These are phyloP conservation scores for Copromyces sp. DNA, from an alignment of 495 filamentous ascomycete genomes.

Conservation along the genomic window DNA sequence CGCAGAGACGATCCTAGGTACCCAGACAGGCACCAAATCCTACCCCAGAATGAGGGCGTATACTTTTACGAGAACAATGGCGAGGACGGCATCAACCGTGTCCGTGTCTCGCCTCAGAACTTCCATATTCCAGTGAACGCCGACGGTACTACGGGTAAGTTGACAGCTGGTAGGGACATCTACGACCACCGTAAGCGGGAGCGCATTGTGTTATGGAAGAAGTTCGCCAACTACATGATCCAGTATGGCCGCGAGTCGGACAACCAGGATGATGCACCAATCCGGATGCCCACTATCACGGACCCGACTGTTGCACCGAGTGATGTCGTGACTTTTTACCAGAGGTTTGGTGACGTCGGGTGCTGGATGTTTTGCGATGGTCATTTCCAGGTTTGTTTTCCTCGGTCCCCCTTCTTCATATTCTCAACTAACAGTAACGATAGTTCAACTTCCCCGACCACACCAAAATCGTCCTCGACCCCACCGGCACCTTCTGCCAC, in stretches of 20 bases:
- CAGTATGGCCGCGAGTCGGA: conserved; percentile 45
- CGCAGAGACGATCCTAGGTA: conserved; percentile 45
- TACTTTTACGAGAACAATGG: conserved; percentile 74
- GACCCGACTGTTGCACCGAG: conserved; percentile 32
- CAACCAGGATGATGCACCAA: conserved; percentile 31
- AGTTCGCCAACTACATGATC: conserved; percentile 94
- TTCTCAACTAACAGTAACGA: conserved; percentile 2
- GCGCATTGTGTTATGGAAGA: conserved; percentile 72
- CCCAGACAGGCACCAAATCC: conserved; percentile 51
- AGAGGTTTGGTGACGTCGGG: conserved; percentile 76
- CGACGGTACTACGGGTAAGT: conserved; percentile 44
- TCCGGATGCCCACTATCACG: conserved; percentile 42
- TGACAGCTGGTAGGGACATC: conserved; percentile 41
- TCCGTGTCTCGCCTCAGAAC: conserved; percentile 47
- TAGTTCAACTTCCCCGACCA: conserved; percentile 97
- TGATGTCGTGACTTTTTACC: conserved; percentile 78
- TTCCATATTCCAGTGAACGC: conserved; percentile 45
- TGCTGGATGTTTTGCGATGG: conserved; percentile 87
- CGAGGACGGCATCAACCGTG: conserved; percentile 52
- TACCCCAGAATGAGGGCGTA: conserved; percentile 52
- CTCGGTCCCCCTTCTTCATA: background rate
- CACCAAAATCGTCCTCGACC: conserved; percentile 78
- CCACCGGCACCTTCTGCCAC: conserved; percentile 65
- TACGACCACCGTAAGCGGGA: conserved; percentile 61
- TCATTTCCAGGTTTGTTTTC: conserved; percentile 55